Base-by-base conservation (phyloP, 495 filamentous ascomycete genomes). In the Parachaetomium inaequale region DNA sequence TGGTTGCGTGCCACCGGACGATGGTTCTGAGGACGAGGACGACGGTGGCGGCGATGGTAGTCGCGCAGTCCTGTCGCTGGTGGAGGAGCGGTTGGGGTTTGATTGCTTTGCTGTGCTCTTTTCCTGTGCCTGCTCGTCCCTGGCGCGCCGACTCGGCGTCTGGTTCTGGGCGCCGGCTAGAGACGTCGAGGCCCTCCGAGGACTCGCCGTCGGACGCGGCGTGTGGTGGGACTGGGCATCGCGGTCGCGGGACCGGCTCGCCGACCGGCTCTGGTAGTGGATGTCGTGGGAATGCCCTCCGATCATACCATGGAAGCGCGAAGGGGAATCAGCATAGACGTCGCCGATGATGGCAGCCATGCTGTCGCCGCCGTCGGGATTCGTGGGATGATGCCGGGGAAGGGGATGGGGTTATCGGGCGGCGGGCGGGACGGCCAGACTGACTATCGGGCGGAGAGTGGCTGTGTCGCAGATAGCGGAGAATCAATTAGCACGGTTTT, bases 321-420 rank as follows among this genome's bases (percentile, higher is more conserved):
- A 71, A 34, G 78, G 68, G 29, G 71, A 70, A 55, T 81, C 77
- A 52, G 78, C 65, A 61, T 74, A 76, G 62, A 73, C 77, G 64
- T 82, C 78, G 67, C 78, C 75, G 38, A 80, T 76, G 66, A 80
- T 40, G 61, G 79, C 72, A 52, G 78, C 79, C 78, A 81, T 82
- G 63, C 62, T 72, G 63, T 70, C 72, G 75, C 73, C 45, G 62
- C 62, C 31, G 61, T 61, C 43, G 52, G 19, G 19, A 52, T 50
- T 23, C 57, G 29, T 8, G 52, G 34, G 29, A 21, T 45, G 4
- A 45, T 59, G 25, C 42, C 6, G 26, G 15, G n/a, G 29, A 14
- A 53, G 36, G 50, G 31, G 45, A 49, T 56, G 54, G 56, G 57
- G 64, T 63, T 66, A 65, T 67, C 61, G 65, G 60, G 51, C 19